phyloP scores from a whole-genome alignment of 106 monocot genomes.

The Acorus calamus region DNA sequence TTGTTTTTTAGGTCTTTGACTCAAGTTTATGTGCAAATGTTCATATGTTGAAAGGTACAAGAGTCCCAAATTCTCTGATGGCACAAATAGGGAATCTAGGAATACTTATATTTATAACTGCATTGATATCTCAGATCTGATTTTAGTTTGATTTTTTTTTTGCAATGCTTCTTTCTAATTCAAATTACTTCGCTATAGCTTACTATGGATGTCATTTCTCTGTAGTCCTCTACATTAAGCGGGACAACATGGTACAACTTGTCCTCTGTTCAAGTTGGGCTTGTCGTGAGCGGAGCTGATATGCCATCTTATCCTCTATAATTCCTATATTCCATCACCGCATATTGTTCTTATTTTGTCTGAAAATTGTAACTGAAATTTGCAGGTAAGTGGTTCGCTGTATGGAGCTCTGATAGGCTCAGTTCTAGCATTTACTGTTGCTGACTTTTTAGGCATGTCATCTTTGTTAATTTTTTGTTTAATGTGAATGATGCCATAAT shows the following conservation, averaged over 20 bases:
- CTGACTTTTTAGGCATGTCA: slow-evolving; percentile 74
- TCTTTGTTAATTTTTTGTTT: background rate
- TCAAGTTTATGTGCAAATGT: too few species aligned
- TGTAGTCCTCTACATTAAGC: slow-evolving; percentile 75
- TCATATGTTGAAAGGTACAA: too few species aligned
- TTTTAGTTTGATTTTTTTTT: too few species aligned
- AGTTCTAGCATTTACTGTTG: slow-evolving; percentile 53
- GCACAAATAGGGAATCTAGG: too few species aligned
- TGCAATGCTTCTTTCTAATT: too few species aligned
- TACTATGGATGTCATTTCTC: background rate
- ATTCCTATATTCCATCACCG: background rate
- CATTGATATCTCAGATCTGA: too few species aligned
- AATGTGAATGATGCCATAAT: background rate
- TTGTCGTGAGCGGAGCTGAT: slow-evolving; percentile 58
- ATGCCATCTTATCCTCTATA: too few species aligned
- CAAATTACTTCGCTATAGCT: too few species aligned
- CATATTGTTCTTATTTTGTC: background rate
- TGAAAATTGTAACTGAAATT: background rate
- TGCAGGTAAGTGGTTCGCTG: slow-evolving; percentile 92
- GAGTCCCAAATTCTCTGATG: too few species aligned
- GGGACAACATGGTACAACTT: slow-evolving; percentile 90
- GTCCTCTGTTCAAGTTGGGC: slow-evolving; percentile 63
- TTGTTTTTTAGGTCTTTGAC: too few species aligned
- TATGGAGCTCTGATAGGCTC: slow-evolving; percentile 93
- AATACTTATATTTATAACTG: too few species aligned